Conservation (phyloP, 176 grass and related monocot species). For the Oryza meridionalis region DNA sequence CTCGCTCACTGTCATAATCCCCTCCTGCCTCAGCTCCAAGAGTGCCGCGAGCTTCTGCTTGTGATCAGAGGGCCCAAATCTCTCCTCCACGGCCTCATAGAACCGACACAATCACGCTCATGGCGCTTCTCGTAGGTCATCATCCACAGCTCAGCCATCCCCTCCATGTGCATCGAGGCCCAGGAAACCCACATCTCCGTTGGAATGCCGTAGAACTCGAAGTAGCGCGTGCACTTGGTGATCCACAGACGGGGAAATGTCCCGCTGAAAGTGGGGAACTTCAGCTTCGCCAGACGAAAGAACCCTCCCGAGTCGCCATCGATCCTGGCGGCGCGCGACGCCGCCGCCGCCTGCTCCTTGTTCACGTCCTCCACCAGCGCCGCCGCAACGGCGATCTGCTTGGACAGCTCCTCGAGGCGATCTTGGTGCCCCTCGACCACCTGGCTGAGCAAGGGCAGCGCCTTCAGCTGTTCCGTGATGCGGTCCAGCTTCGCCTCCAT, state of each 20-base stretch:
- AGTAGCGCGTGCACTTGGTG: neutral
- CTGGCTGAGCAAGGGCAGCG: slow-evolving; percentile 10
- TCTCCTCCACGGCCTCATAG: slow-evolving; percentile 1
- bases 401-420: slow-evolving; percentile 5
- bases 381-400: neutral
- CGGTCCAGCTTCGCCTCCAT: slow-evolving; percentile 20
- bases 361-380: slow-evolving; percentile 19
- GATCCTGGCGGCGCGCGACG: neutral
- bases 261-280: slow-evolving; percentile 15
- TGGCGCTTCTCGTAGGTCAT: neutral
- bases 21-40: slow-evolving; percentile 8
- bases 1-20: neutral
- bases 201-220: slow-evolving; percentile 25
- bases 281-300: slow-evolving; percentile 8
- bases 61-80: slow-evolving; percentile 9
- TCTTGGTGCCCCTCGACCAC: neutral
- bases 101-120: neutral
- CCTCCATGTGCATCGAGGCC: slow-evolving; percentile 26
- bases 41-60: neutral
- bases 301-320: neutral
- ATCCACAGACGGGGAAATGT: neutral
- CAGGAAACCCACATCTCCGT: neutral
- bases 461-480: slow-evolving; percentile 20
- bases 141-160: neutral
- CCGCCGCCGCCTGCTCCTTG: slow-evolving; percentile 9